These are phyloP conservation scores for Sporisorium sorghi DNA, from an alignment of 1,284 basidiomycete genomes.

Conservation along the genomic window DNA sequence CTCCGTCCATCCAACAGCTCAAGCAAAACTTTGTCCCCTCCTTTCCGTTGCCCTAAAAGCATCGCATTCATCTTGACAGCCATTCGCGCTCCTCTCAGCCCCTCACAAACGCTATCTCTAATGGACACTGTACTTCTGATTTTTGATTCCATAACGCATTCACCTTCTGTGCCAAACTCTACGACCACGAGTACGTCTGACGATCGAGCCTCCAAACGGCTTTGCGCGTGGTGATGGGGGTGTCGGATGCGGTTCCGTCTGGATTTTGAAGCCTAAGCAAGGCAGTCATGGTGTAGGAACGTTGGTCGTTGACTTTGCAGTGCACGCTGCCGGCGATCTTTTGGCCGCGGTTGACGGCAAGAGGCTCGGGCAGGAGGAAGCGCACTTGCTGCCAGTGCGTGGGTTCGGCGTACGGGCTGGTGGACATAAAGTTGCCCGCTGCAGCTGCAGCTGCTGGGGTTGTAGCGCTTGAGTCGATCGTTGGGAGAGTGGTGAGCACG, in stretches of 20 bases:
- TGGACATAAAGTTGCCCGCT: slow-evolving; percentile 59
- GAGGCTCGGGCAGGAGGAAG: slow-evolving; percentile 60
- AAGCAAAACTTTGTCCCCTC: neutral
- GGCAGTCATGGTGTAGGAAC: slow-evolving; percentile 60
- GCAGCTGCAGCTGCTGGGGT: neutral
- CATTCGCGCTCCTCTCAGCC: neutral
- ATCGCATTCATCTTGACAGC: neutral
- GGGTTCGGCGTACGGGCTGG: slow-evolving; percentile 61
- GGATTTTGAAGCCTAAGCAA: slow-evolving; percentile 30
- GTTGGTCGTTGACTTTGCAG: slow-evolving; percentile 60
- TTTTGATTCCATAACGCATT: neutral
- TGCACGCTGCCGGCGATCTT: slow-evolving; percentile 57
- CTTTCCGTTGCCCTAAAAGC: neutral
- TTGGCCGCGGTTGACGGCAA: slow-evolving; percentile 64
- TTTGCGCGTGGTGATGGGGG: slow-evolving; percentile 23
- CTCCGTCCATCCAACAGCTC: neutral
- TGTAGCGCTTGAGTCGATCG: slow-evolving; percentile 20
- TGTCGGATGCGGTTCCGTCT: slow-evolving; percentile 30
- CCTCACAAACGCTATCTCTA: neutral
- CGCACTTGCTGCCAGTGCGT: slow-evolving; percentile 68
- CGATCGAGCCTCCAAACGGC: slow-evolving; percentile 62
- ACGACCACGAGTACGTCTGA: slow-evolving; percentile 65
- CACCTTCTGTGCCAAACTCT: neutral
- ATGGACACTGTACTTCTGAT: slow-evolving; percentile 7
- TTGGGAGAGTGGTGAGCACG: slow-evolving; percentile 28